Evolutionary conservation across 192 early-diverging fungal species (phyloP).

Genomic region (Coemansia sp.): DNA sequence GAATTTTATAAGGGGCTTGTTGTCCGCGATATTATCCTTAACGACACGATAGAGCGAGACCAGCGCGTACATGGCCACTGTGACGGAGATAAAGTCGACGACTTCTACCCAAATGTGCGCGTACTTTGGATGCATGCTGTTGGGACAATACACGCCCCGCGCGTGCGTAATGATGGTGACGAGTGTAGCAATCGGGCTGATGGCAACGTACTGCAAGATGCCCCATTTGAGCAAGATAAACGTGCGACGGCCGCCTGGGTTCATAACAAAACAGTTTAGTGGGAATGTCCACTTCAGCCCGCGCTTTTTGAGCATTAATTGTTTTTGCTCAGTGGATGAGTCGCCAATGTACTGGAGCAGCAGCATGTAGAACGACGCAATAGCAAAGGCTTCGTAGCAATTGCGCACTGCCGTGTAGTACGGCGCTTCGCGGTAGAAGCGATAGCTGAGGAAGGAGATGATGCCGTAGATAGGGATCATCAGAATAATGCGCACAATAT

Average conservation of each 20-base stretch:
- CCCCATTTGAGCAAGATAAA: constrained; percentile 66
- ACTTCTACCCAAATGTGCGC: constrained; percentile 67
- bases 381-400: constrained; percentile 76
- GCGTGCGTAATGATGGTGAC: constrained; percentile 64
- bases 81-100: constrained; percentile 66
- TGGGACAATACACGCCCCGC: constrained; percentile 65
- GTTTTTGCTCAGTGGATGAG: constrained; percentile 55
- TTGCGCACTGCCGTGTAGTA: constrained; percentile 73
- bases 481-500: constrained; percentile 74
- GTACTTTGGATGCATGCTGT: constrained; percentile 62
- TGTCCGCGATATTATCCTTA: constrained; percentile 57
- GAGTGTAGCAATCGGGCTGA: constrained; percentile 64
- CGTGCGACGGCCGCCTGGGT: constrained; percentile 57
- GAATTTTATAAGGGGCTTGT: constrained; percentile 58
- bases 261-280: constrained; percentile 62
- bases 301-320: constrained; percentile 39
- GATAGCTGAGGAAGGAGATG: constrained; percentile 69
- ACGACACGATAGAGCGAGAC: constrained; percentile 66
- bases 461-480: constrained; percentile 76
- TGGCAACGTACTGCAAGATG: constrained; percentile 72
- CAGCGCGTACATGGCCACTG: constrained; percentile 71
- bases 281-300: constrained; percentile 65
- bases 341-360: constrained; percentile 70
- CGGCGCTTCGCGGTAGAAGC: constrained; percentile 67
- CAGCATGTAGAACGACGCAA: constrained; percentile 74